phyloP scores from a whole-genome alignment of 2,329 filamentous ascomycete genomes.

The Alternaria tenuissima region DNA sequence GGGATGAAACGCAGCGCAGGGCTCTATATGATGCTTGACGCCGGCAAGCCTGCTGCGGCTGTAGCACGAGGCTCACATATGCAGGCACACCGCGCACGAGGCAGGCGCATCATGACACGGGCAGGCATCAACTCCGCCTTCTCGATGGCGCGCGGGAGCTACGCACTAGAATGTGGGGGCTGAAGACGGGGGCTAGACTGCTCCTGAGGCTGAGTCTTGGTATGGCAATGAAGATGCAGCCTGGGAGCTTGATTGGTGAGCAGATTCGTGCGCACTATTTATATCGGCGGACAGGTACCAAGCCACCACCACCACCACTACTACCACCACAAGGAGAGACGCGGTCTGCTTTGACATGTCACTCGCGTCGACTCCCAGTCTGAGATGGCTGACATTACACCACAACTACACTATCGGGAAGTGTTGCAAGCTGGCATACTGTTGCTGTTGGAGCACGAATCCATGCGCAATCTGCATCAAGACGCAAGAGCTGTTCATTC shows the following conservation, averaged over 20 bases:
- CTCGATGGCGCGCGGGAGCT: constrained; percentile 8
- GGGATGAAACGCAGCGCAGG: neutral
- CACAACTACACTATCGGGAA: neutral
- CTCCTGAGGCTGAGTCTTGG: constrained; percentile 3
- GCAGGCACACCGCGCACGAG: constrained; percentile 1
- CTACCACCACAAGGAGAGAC: neutral
- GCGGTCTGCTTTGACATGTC: neutral
- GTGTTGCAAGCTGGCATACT: neutral
- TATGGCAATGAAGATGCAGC: neutral
- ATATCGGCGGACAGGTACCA: neutral
- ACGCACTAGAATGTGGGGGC: constrained; percentile 8
- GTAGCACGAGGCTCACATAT: constrained; percentile 12
- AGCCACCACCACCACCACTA: neutral
- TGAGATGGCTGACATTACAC: neutral
- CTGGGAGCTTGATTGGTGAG: constrained; percentile 9
- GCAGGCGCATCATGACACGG: constrained; percentile 4
- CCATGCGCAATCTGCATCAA: neutral
- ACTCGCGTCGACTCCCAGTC: neutral
- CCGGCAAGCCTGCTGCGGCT: constrained; percentile 3
- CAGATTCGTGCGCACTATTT: neutral
- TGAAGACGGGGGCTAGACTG: constrained; percentile 8
- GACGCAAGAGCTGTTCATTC: neutral
- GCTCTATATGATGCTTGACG: constrained; percentile 10
- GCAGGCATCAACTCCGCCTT: constrained; percentile 4
- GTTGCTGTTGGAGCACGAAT: neutral